phyloP scores from a whole-genome alignment of 2,329 filamentous ascomycete genomes.

The Fusarium pseudograminearum region DNA sequence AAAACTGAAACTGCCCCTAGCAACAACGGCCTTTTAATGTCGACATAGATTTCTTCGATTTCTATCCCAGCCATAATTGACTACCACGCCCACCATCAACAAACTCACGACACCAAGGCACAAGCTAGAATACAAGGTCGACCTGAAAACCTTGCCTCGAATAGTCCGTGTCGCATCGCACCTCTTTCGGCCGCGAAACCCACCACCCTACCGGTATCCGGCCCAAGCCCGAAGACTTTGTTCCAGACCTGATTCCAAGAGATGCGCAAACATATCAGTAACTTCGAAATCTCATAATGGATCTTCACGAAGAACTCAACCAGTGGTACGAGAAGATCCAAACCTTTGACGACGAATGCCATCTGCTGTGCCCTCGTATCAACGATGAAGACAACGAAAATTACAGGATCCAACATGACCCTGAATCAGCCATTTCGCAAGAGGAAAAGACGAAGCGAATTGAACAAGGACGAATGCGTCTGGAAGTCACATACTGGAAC shows the following conservation, averaged over 20 bases:
- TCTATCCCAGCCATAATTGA: constrained; percentile 4
- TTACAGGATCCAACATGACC: constrained; percentile 66
- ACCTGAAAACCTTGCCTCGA: not conserved
- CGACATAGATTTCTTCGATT: constrained; percentile 14
- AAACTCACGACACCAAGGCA: not conserved
- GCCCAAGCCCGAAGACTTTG: constrained; percentile 11
- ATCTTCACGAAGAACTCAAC: constrained; percentile 56
- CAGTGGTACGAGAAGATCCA: constrained; percentile 60
- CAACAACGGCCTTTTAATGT: constrained; percentile 35
- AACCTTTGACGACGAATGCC: constrained; percentile 61
- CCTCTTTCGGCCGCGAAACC: not conserved
- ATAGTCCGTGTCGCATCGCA: not conserved
- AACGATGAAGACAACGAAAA: constrained; percentile 72
- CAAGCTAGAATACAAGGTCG: not conserved
- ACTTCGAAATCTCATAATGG: constrained; percentile 51
- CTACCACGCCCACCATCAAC: not conserved
- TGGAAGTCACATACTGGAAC: constrained; percentile 74
- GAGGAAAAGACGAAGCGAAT: constrained; percentile 67
- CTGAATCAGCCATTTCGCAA: constrained; percentile 60
- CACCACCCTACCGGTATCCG: not conserved
- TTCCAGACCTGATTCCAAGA: constrained; percentile 26
- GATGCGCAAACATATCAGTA: constrained; percentile 34
- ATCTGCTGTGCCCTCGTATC: constrained; percentile 76
- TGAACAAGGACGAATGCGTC: constrained; percentile 65
- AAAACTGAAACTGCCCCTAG: constrained; percentile 30